Evolutionary conservation across 2,329 filamentous ascomycete species (phyloP), one percentile per base, ranked within the genome.

Genomic region (Chaetomium sp.): DNA sequence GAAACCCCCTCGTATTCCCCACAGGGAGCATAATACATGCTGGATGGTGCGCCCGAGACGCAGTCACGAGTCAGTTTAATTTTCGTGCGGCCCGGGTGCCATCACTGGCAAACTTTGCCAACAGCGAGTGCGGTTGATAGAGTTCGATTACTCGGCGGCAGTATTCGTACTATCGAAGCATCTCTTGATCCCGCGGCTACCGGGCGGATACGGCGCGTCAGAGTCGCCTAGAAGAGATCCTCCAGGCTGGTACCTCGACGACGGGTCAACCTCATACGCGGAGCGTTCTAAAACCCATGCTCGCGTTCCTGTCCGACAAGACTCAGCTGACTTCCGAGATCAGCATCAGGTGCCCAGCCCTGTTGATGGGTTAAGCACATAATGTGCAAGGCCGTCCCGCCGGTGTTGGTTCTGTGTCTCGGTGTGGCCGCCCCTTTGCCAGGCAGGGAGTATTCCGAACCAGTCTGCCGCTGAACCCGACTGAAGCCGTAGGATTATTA

Each of bases 301-400:
- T 79, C 4, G 69, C 79, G 8, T 74, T 74, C 12, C 62, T 69
- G 0, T 66, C 64, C 27, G 43, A 47, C 7, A 58, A 52, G 27
- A 59, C 64, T 10, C 53, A 60, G 8, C 63, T 64, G 36, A 54
- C 6, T 52, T 40, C 11, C n/a, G 38, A 27, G 1, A 62, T 72
- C 1, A 71, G 76, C 61, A 68, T 80, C 35, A 69, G 70, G 36
- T 78, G 75, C 50, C 67, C 76, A 2, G 77, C 77, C 4, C 51
- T 80, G 66, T 70, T 75, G 61, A 65, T 79, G 71, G 63, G 76
- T 4, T 73, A 76, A 59, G 69, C 73, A 5, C 74, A 76, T 59
- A 75, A 27, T 27, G 19, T 27, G 19, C 19, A 27, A 72, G 62
- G 72, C 73, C 1, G 67, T 72, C 7, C 74, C 73, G 4, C 62